Evolutionary conservation across 2,329 filamentous ascomycete genomes (phyloP), one percentile per base, ranked within the genome.

Genomic region (Colletotrichum euphorbiae): DNA sequence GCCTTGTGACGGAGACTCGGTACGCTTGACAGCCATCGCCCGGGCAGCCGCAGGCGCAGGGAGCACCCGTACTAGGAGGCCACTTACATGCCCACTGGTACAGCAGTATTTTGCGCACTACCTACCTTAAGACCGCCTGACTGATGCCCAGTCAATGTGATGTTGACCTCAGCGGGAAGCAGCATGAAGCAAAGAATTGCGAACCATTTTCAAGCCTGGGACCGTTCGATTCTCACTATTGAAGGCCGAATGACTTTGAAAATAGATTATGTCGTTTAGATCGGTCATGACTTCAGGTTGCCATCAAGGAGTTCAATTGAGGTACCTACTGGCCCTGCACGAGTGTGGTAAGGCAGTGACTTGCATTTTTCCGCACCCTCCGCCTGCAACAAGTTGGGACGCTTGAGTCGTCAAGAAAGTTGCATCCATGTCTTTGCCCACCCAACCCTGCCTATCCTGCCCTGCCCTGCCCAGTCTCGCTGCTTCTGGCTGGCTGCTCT

Each of bases 381-480:
- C 55, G 45, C 36, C 43, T 60, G 40, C 48, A 46, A 58, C 57
- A 13, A 43, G 24, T 38, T 61, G 62, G 46, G 45, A 61, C 28
- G 48, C 48, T 62, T 57, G 55, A 9, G 63, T 66, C 40, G 63
- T 50, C 50, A 15, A 55, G 24, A 52, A 24, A 31, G 36, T 54
- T 46, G 56, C 48, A 62, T 62, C 57, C 58, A 62, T 66, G 50
- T 62, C 28, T 46, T 54, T 33, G 48, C 38, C 42, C 63, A 54
- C 63, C 48, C 56, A 54, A 38, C 62, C 62, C 38, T 54, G 38
- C 46, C 17, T 65, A 28, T 17, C 15, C n/a, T 33, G 48, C 48
- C 48, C 48, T 51, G 48, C 55, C 62, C 57, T 52, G 56, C 57
- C 57, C 43, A 13, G 8, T 57, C 36, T 17, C 13, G 2, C 12